These are phyloP conservation scores for Hygrophorus russula DNA, from an alignment of 768 basidiomycete species.

Conservation along the genomic window DNA sequence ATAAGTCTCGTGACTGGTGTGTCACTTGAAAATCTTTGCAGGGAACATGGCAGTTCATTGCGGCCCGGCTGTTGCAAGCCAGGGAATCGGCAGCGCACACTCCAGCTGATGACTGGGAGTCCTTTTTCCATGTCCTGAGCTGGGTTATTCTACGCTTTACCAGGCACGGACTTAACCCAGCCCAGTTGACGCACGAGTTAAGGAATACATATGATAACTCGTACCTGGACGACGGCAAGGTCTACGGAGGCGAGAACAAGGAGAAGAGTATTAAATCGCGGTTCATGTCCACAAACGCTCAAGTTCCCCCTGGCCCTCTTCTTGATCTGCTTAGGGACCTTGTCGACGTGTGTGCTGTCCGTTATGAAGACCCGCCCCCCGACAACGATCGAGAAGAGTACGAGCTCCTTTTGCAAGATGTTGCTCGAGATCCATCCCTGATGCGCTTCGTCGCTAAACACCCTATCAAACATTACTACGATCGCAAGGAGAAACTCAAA, in stretches of 20 bases:
- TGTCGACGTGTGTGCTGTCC: neutral
- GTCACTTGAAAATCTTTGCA: neutral
- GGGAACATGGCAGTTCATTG: slow-evolving; percentile 12
- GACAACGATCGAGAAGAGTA: too few relatives aligned
- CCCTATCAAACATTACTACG: too few relatives aligned
- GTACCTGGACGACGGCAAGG: neutral
- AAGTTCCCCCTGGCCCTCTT: neutral
- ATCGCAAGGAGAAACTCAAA: too few relatives aligned
- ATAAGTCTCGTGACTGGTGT: too few relatives aligned
- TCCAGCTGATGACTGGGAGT: slow-evolving; percentile 10
- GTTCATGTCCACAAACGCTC: neutral
- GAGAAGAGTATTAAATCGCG: neutral
- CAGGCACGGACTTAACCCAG: neutral
- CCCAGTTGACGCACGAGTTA: neutral
- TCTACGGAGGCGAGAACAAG: neutral
- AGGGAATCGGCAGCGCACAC: slow-evolving; percentile 3
- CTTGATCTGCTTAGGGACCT: neutral
- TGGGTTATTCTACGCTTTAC: slow-evolving; percentile 6
- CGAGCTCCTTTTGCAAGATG: too few relatives aligned
- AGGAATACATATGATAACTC: neutral
- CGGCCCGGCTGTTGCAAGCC: slow-evolving; percentile 3
- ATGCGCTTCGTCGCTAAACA: too few relatives aligned
- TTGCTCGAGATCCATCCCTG: too few relatives aligned
- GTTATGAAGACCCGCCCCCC: neutral
- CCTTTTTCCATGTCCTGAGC: slow-evolving; percentile 10